Conservation (phyloP, 2,329 filamentous ascomycete genomes). For the Fusarium pilosicola region DNA sequence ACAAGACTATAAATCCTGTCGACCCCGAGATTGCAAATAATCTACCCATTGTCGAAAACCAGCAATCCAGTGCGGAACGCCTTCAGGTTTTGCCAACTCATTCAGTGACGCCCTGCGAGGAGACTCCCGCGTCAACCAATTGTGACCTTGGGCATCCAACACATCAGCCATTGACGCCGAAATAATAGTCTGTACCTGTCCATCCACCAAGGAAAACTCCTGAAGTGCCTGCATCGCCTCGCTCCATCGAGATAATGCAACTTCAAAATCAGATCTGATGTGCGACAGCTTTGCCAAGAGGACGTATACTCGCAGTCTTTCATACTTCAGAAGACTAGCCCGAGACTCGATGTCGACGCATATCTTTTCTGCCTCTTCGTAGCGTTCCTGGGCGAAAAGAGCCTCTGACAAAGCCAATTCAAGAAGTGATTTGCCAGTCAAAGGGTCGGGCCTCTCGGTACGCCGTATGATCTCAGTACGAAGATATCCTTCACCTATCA, state of each 20-base stretch:
- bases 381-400: conserved; percentile 34
- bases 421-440: conserved; percentile 30
- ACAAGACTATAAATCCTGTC: conserved; percentile 8
- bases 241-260: conserved; percentile 32
- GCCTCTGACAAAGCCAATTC: conserved; percentile 34
- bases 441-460: conserved; percentile 10
- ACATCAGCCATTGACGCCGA: conserved; percentile 34
- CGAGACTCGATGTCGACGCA: conserved; percentile 25
- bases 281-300: conserved; percentile 35
- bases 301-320: conserved; percentile 29
- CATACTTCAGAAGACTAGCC: conserved; percentile 33
- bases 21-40: conserved; percentile 28
- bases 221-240: conserved; percentile 36
- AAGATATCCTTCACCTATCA: conserved; percentile 23
- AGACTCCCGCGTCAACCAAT: conserved; percentile 34
- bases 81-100: conserved; percentile 35
- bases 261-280: conserved; percentile 27
- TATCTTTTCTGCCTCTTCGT: conserved; percentile 25
- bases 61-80: conserved; percentile 35
- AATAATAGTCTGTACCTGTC: conserved; percentile 31
- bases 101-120: conserved; percentile 29
- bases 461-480: conserved; percentile 26
- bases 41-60: conserved; percentile 35
- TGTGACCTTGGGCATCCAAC: conserved; percentile 34
- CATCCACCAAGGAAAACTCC: conserved; percentile 32